phyloP scores from a whole-genome alignment of 352 stramenopile species.

The Aphanomyces astaci region DNA sequence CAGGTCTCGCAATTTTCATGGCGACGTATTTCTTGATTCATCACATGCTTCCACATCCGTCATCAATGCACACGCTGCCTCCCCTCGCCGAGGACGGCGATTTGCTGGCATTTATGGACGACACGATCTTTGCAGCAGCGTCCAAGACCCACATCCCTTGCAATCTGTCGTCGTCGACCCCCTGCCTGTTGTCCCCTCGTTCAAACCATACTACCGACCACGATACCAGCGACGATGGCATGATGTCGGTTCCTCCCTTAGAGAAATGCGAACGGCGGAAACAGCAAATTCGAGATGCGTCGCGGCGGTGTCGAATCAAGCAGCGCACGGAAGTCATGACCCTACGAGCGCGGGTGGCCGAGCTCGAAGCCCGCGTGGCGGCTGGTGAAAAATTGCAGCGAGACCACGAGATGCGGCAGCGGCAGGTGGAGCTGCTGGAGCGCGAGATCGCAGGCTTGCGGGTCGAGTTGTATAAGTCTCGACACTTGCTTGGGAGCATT shows the following conservation, averaged over 20 bases:
- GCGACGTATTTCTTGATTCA: too few relatives aligned
- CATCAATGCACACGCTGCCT: neutral
- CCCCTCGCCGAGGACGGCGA: slow-evolving; percentile 18
- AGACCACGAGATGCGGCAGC: neutral
- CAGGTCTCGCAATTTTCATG: too few relatives aligned
- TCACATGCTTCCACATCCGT: neutral
- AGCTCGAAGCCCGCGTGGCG: slow-evolving; percentile 42
- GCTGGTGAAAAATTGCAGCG: neutral
- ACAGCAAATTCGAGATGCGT: slow-evolving; percentile 72
- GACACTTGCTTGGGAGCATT: neutral
- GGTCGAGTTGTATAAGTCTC: neutral
- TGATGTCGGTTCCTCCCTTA: slow-evolving; percentile 44
- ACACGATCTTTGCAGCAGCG: neutral
- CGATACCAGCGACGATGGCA: slow-evolving; percentile 43
- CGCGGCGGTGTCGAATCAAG: slow-evolving; percentile 68
- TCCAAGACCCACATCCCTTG: neutral
- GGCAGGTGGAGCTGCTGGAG: neutral
- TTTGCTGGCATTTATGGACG: slow-evolving; percentile 20
- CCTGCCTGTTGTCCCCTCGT: slow-evolving; percentile 36
- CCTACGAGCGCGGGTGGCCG: slow-evolving; percentile 61
- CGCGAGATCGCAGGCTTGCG: neutral
- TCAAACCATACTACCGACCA: slow-evolving; percentile 38
- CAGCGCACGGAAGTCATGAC: slow-evolving; percentile 78
- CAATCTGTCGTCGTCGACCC: slow-evolving; percentile 31
- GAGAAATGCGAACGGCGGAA: slow-evolving; percentile 76